Evolutionary conservation across 2,329 filamentous ascomycete genomes (phyloP).

Genomic region (Zarea fungicola): DNA sequence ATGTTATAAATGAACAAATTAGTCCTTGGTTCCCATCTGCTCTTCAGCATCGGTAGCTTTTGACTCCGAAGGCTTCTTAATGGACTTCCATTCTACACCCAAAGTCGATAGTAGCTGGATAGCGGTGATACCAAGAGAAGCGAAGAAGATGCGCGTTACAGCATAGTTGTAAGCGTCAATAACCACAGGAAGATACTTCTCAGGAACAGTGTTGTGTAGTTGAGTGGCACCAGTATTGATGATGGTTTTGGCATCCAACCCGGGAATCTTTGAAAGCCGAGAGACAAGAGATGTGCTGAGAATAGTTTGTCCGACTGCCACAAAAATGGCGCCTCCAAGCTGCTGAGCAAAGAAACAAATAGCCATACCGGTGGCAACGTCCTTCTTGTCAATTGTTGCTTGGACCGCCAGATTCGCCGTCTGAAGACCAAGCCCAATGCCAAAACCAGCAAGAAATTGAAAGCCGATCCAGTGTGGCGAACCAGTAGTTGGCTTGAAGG

Average conservation of each 20-base stretch:
- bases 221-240: conserved; percentile 53
- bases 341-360: conserved; percentile 55
- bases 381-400: conserved; percentile 44
- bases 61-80: conserved; percentile 46
- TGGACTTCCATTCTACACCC: conserved; percentile 61
- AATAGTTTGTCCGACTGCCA: conserved; percentile 51
- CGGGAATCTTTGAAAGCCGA: conserved; percentile 34
- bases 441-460: conserved; percentile 54
- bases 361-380: conserved; percentile 51
- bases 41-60: conserved; percentile 3
- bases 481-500: conserved; percentile 41
- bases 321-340: conserved; percentile 53
- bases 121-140: conserved; percentile 50
- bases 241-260: conserved; percentile 37
- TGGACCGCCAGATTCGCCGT: conserved; percentile 52
- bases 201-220: conserved; percentile 48
- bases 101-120: conserved; percentile 52
- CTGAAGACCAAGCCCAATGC: conserved; percentile 55
- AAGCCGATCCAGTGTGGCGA: conserved; percentile 54
- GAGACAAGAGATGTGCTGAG: conserved; percentile 42
- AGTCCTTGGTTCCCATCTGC: not conserved
- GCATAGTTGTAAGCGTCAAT: conserved; percentile 61
- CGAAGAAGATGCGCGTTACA: conserved; percentile 58
- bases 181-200: conserved; percentile 47
- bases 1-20: no score